Conservation (phyloP, 306 rosid genomes). For the Hippophae rhamnoides region DNA sequence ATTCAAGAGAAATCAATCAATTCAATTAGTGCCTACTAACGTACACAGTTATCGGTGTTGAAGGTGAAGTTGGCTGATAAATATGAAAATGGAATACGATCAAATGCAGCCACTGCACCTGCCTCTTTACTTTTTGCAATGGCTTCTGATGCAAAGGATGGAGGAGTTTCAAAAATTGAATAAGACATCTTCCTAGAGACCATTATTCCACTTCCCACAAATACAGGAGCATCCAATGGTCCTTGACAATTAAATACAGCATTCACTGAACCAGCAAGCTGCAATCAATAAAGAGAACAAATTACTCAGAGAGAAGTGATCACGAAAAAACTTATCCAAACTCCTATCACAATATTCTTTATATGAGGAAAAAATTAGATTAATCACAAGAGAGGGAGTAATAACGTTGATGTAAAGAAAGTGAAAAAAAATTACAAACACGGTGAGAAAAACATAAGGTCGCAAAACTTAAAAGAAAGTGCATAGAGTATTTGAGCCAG, state of each 20-base stretch:
- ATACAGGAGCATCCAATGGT: conserved; percentile 74
- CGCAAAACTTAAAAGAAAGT: too few species aligned
- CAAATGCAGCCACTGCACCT: conserved; percentile 90
- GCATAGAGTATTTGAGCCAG: too few species aligned
- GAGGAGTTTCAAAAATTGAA: conserved; percentile 39
- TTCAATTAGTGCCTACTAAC: conserved; percentile 22
- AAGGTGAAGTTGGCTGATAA: conserved; percentile 92
- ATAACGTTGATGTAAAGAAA: too few species aligned
- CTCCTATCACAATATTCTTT: not conserved
- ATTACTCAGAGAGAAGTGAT: conserved; percentile 12
- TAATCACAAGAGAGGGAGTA: too few species aligned
- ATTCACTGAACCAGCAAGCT: conserved; percentile 91
- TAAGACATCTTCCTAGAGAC: conserved; percentile 69
- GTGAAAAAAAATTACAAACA: too few species aligned
- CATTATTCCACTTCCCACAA: conserved; percentile 86
- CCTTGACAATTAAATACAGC: conserved; percentile 98
- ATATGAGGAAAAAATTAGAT: not conserved
- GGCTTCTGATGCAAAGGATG: conserved; percentile 68
- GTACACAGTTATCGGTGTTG: conserved; percentile 84
- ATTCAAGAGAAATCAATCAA: conserved; percentile 1
- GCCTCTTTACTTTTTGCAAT: conserved; percentile 71
- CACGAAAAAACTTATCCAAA: conserved; percentile 8
- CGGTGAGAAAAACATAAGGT: too few species aligned
- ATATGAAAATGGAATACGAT: conserved; percentile 79
- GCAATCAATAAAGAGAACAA: conserved; percentile 34